Evolutionary conservation across 495 filamentous ascomycete species (phyloP), one percentile per base, ranked within the genome.

Genomic region (Talaromyces nanjingensis): DNA sequence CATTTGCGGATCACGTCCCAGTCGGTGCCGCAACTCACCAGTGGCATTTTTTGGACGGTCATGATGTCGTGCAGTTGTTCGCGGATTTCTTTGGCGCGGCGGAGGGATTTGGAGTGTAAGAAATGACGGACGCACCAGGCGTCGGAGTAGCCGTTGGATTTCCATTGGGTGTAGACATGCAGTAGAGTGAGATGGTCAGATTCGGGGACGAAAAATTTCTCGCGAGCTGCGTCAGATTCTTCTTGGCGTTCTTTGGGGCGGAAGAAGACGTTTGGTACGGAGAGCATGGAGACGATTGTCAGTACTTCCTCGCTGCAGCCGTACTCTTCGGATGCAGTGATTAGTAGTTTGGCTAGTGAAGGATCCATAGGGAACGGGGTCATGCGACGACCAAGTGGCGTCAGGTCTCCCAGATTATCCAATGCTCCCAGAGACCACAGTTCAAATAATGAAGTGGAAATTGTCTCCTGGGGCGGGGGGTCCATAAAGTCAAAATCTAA

Each of bases 401-500:
- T 99, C 22, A 99, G 81, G 63, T 97, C 92, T 31, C 96, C 96
- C 6, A 99, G 83, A 70, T 97, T 96, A 68, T 96, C 89, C 24
- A 99, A 75, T 2, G 96, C 96, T 3, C 96, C 96, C 11, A 99
- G 81, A 0, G 96, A 93, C 96, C 96, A 99, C 12, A 99, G 86
- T 69, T 99, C 96, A 79, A 98, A 99, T 2, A 99, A 83, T 1
- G 92, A 96, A 0, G 96, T 99, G 8, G 91, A 91, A 68, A 99
- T 99, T 5, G 92, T 97, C 65, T 99, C 96, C 75, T 99, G 96
- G 0, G 96, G 94, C 6, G 96, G 96, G 0, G 96, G 94, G 67
- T 99, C 96, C 92, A 99, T 97, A 69, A 99, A 99, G 71, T 98
- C 92, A 68, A 99, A 99, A 68, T 99, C 96, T 2, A 99, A 79